A percentile compares a stretch with the other conserved stretches of the same genome.
Conservation (phyloP, 352 stramenopile species). For the Phytopythium aichiense region DNA sequence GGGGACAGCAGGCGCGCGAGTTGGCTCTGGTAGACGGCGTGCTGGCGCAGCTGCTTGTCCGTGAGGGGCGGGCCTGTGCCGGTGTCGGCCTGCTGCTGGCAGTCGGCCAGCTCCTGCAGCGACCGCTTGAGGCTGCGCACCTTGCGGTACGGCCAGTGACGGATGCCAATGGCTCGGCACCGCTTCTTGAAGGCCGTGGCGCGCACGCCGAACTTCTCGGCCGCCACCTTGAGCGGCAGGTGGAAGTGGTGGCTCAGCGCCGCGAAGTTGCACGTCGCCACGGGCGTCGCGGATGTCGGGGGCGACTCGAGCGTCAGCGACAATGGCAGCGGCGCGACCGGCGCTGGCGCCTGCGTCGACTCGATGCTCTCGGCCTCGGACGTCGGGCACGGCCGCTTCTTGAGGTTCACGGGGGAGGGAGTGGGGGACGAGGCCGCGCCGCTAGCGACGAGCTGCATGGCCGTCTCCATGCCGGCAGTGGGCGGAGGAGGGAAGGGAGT, state of each 20-base stretch:
- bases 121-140: constrained; percentile 55
- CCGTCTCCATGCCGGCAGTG: constrained; percentile 5
- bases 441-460: constrained; percentile 1
- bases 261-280: constrained; percentile 32
- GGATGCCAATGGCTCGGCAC: constrained; percentile 54
- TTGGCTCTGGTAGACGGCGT: constrained; percentile 61
- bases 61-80: constrained; percentile 43
- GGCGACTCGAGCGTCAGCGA: background rate
- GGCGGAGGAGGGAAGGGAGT: background rate
- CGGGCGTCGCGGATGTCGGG: constrained; percentile 1
- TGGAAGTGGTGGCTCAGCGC: constrained; percentile 54
- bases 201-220: constrained; percentile 57
- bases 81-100: constrained; percentile 48
- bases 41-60: constrained; percentile 74
- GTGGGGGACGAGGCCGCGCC: background rate
- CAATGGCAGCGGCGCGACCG: constrained; percentile 2
- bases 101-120: constrained; percentile 55
- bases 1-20: constrained; percentile 74
- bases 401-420: constrained; percentile 19
- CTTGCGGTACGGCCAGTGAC: constrained; percentile 62
- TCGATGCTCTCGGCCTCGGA: too few species aligned
- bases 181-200: constrained; percentile 62
- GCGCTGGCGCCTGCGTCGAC: constrained; percentile 4
- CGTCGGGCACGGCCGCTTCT: constrained; percentile 25
- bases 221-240: constrained; percentile 49